Percentiles rank a stretch among this genome's conserved stretches.
These are phyloP conservation scores for Xylaria bambusicola DNA, from an alignment of 495 filamentous ascomycete genomes.

Conservation along the genomic window DNA sequence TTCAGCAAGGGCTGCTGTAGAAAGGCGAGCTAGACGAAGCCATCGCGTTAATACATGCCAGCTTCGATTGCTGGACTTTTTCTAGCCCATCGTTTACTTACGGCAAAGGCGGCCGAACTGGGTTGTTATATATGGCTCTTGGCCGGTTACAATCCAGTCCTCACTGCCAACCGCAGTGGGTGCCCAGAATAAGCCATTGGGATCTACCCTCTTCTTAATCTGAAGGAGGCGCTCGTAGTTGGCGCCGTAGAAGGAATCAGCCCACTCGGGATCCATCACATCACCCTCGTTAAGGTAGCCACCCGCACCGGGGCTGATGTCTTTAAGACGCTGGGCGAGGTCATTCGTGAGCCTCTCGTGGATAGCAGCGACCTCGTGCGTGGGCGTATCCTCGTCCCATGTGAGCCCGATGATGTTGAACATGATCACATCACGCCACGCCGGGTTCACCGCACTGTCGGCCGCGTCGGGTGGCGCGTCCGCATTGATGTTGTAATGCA, in stretches of 20 bases:
- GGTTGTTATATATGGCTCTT: conserved; percentile 15
- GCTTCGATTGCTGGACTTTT: too few species aligned
- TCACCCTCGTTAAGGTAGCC: conserved; percentile 40
- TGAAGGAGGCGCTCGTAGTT: conserved; percentile 42
- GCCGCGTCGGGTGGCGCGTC: conserved; percentile 22
- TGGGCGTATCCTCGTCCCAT: conserved; percentile 36
- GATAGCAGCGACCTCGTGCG: conserved; percentile 17
- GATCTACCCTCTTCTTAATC: conserved; percentile 54
- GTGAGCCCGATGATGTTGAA: neutral
- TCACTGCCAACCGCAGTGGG: conserved; percentile 52
- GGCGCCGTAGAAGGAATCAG: conserved; percentile 57
- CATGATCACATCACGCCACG: conserved; percentile 9
- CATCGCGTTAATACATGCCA: too few species aligned
- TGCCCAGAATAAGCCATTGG: conserved; percentile 50
- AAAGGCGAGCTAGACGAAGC: too few species aligned
- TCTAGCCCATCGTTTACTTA: too few species aligned
- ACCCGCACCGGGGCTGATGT: conserved; percentile 5
- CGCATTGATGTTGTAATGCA: conserved; percentile 15
- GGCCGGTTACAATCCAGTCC: neutral
- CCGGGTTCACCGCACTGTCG: conserved; percentile 10
- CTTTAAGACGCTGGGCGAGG: conserved; percentile 1
- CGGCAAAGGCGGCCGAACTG: conserved; percentile 17
- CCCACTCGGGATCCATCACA: conserved; percentile 58
- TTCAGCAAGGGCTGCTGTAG: too few species aligned
- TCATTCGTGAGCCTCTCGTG: conserved; percentile 4